Conservation (phyloP, 2,329 filamentous ascomycete species). For the Drechslera avenae region DNA sequence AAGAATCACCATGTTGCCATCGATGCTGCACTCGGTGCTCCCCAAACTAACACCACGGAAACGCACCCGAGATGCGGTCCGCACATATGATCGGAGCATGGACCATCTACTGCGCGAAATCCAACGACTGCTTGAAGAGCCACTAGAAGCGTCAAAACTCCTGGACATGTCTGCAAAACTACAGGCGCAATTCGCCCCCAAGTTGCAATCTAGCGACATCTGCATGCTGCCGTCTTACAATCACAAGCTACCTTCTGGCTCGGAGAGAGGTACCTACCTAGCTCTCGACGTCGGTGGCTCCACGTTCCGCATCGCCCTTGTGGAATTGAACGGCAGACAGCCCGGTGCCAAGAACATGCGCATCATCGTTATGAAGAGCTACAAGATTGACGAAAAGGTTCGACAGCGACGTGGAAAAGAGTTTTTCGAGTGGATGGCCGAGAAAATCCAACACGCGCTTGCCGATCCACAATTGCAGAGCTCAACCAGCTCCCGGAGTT, state of each 20-base stretch:
- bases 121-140: slow-evolving; percentile 51
- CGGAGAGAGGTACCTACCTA: slow-evolving; percentile 64
- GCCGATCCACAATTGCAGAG: slow-evolving; percentile 46
- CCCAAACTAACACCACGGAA: slow-evolving; percentile 42
- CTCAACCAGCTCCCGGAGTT: slow-evolving; percentile 46
- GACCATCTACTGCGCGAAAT: slow-evolving; percentile 55
- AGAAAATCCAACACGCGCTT: slow-evolving; percentile 62
- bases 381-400: slow-evolving; percentile 62
- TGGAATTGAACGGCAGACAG: slow-evolving; percentile 59
- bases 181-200: slow-evolving; percentile 59
- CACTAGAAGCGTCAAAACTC: slow-evolving; percentile 49
- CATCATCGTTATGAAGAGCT: slow-evolving; percentile 61
- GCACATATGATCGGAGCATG: slow-evolving; percentile 53
- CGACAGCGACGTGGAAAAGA: slow-evolving; percentile 59
- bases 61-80: slow-evolving; percentile 47
- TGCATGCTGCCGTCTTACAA: slow-evolving; percentile 71
- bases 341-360: slow-evolving; percentile 56
- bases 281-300: slow-evolving; percentile 70
- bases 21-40: slow-evolving; percentile 46
- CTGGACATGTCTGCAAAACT: slow-evolving; percentile 53
- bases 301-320: slow-evolving; percentile 66
- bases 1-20: slow-evolving; percentile 49
- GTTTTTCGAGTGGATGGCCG: slow-evolving; percentile 72
- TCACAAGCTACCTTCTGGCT: slow-evolving; percentile 63
- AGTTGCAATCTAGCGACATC: slow-evolving; percentile 61